Conservation (phyloP, 1,139 yeast genomes). For the Candida dubliniensis region DNA sequence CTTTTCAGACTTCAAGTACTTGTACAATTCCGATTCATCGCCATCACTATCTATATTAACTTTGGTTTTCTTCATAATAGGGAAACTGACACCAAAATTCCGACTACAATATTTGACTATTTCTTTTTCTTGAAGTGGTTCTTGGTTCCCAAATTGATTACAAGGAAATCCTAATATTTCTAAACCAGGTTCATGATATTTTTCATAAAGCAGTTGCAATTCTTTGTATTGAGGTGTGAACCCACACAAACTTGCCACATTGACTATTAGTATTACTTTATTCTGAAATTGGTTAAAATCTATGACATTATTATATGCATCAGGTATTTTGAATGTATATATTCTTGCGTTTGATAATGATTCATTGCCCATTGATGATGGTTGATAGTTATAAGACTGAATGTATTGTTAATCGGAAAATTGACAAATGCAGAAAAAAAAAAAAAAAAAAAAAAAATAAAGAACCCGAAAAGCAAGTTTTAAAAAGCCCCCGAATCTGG, state of each 20-base stretch:
- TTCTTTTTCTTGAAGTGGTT: slow-evolving; percentile 73
- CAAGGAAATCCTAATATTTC: slow-evolving; percentile 45
- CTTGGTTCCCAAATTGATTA: slow-evolving; percentile 69
- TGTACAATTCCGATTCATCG: slow-evolving; percentile 25
- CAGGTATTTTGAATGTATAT: slow-evolving; percentile 13
- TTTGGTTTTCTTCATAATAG: slow-evolving; percentile 35
- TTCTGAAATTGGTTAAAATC: slow-evolving; percentile 24
- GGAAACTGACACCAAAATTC: slow-evolving; percentile 59
- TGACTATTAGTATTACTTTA: slow-evolving; percentile 42
- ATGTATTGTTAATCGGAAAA: neutral
- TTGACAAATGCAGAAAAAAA: neutral
- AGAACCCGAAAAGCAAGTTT: too few species aligned
- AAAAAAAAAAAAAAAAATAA: neutral
- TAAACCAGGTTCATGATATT: slow-evolving; percentile 31
- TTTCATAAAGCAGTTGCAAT: slow-evolving; percentile 33
- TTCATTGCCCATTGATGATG: neutral
- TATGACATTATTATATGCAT: slow-evolving; percentile 16
- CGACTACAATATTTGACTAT: slow-evolving; percentile 63
- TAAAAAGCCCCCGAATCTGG: too few species aligned
- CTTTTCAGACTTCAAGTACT: slow-evolving; percentile 27
- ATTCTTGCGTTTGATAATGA: slow-evolving; percentile 2
- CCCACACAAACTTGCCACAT: slow-evolving; percentile 49
- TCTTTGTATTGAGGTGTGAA: slow-evolving; percentile 43
- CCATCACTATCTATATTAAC: slow-evolving; percentile 37
- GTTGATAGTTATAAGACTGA: neutral